Conservation (phyloP, 2,329 filamentous ascomycete species). For the Ascochyta fabae region DNA sequence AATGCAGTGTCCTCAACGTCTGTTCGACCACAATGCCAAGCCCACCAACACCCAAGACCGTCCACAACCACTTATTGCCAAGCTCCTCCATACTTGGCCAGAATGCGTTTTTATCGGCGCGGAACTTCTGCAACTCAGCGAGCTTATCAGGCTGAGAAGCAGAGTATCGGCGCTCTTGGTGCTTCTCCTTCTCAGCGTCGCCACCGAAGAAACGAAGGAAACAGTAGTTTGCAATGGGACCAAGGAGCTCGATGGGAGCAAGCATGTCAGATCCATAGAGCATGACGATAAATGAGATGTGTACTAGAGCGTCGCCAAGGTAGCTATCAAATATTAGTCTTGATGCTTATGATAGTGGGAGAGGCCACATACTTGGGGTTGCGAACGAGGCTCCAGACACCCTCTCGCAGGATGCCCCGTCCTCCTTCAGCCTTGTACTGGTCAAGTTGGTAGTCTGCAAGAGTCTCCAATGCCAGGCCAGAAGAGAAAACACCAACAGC, state of each 20-base stretch:
- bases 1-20: constrained; percentile 43
- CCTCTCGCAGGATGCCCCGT: constrained; percentile 57
- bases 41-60: constrained; percentile 58
- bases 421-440: constrained; percentile 55
- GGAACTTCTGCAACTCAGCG: constrained; percentile 60
- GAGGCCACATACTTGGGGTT: constrained; percentile 65
- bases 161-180: constrained; percentile 61
- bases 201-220: constrained; percentile 65
- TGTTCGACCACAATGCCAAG: constrained; percentile 58
- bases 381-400: constrained; percentile 67
- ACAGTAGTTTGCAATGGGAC: constrained; percentile 64
- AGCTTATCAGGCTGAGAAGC: constrained; percentile 60
- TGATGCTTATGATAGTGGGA: not conserved
- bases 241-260: constrained; percentile 61
- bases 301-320: constrained; percentile 65
- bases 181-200: constrained; percentile 61
- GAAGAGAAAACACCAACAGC: constrained; percentile 63
- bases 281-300: constrained; percentile 65
- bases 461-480: constrained; percentile 62
- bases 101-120: constrained; percentile 64
- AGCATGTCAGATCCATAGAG: constrained; percentile 63
- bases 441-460: constrained; percentile 65
- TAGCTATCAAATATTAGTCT: constrained; percentile 53
- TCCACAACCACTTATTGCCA: constrained; percentile 64
- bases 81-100: constrained; percentile 62